phyloP scores from a whole-genome alignment of 2,329 filamentous ascomycete species.

The Ascochyta clinopodiicola region DNA sequence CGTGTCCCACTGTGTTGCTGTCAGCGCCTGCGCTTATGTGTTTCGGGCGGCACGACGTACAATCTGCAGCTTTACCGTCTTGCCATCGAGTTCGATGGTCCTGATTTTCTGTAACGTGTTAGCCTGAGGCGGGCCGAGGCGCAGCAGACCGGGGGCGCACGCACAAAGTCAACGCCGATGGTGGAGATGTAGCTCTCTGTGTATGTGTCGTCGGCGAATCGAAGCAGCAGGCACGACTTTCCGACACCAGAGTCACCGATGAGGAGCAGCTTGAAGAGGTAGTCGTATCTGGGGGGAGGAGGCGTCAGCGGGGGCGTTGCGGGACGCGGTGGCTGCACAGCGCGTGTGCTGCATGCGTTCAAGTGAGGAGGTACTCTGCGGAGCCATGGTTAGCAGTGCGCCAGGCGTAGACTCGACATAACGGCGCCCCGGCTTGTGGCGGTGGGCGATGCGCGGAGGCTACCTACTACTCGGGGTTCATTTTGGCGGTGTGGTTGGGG shows the following conservation, averaged over 20 bases:
- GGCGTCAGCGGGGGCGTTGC: constrained; percentile 29
- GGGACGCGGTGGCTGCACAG: constrained; percentile 6
- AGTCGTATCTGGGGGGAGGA: constrained; percentile 83
- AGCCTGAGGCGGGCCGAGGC: constrained; percentile 28
- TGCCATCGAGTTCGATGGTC: constrained; percentile 98
- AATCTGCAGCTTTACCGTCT: constrained; percentile 99
- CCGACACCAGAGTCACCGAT: constrained; percentile 99
- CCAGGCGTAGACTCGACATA: constrained; percentile 13
- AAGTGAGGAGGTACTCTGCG: constrained; percentile 31
- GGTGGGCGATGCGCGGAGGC: constrained; percentile 38
- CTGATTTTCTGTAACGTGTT: constrained; percentile 83
- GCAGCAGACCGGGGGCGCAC: constrained; percentile 36
- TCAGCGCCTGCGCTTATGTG: constrained; percentile 20
- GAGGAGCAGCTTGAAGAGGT: constrained; percentile 99
- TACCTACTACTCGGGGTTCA: constrained; percentile 93
- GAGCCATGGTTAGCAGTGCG: constrained; percentile 34
- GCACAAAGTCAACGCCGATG: constrained; percentile 91
- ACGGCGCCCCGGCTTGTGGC: constrained; percentile 31
- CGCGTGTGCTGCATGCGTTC: background rate
- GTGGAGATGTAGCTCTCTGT: constrained; percentile 99
- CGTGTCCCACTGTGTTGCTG: constrained; percentile 83
- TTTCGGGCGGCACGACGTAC: constrained; percentile 46
- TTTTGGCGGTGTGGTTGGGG: constrained; percentile 58
- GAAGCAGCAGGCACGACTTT: constrained; percentile 98
- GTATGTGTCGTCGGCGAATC: constrained; percentile 91